Evolutionary conservation across 768 basidiomycete genomes (phyloP), one percentile per base, ranked within the genome.

Genomic region (Galerina sulciceps): DNA sequence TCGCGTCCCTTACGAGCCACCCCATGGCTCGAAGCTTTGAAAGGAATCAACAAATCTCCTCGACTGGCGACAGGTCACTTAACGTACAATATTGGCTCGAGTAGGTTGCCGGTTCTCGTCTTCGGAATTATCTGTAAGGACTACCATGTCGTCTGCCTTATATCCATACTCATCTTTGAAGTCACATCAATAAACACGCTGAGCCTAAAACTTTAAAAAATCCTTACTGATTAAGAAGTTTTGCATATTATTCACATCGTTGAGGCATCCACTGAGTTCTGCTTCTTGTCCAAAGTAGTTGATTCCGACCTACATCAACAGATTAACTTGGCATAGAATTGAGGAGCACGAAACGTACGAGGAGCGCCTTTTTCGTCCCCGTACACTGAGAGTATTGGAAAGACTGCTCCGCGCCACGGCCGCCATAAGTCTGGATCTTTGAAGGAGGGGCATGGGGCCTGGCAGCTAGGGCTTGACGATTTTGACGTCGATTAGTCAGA

Each of bases 321-420:
- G 18, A 35, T 26, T 42, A 22, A 45, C 13, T 20, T 48, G 34
- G n/a, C 34, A 10, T 42, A 11, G 35, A 34, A 41, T 13, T 31
- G 37, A 20, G 18, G 6, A 17, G 34, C 34, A 37, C 26, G 6
- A 26, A 26, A 15, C 45, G 73, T 72, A 95, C 93, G 57, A 89
- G 90, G 10, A 99, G 79, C 0, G 94, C 96, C 73, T 94, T 98
- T 73, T 88, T 89, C 73, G 80, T 87, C 31, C 94, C 93, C 17
- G 76, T 93, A 69, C 96, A 97, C 65, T 93, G 92, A 2, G 93
- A 95, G 67, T 93, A 94, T 65, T 91, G 88, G 78, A 93, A 95
- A 72, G 73, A 91, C 2, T 84, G 81, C 62, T 90, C 85, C 37
- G 79, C 76, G 50, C 73, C 71, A 35, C 77, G 76, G 42, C 81